These are phyloP conservation scores for Moesziomyces parantarcticus DNA, from an alignment of 1,284 basidiomycete genomes.

Conservation along the genomic window DNA sequence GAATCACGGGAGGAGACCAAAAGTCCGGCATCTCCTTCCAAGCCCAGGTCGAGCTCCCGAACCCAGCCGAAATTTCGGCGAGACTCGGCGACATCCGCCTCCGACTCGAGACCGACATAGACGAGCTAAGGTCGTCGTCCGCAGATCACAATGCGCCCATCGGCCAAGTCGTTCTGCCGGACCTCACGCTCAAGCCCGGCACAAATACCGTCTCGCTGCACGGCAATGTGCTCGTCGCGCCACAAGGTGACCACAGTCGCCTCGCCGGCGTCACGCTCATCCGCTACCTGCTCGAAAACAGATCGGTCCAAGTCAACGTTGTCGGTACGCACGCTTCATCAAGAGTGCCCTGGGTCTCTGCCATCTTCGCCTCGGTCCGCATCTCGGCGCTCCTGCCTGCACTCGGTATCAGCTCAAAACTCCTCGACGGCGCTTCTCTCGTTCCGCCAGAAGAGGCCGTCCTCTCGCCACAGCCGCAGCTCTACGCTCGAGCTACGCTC, in stretches of 20 bases:
- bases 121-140: conserved; percentile 21
- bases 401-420: conserved; percentile 37
- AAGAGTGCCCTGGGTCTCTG: conserved; percentile 41
- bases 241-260: conserved; percentile 10
- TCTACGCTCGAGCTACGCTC: conserved; percentile 51
- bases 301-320: conserved; percentile 29
- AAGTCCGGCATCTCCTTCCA: conserved; percentile 39
- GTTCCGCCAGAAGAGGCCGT: conserved; percentile 15
- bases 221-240: conserved; percentile 23
- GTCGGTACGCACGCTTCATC: conserved; percentile 34
- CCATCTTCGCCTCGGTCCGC: conserved; percentile 24
- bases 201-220: conserved; percentile 5
- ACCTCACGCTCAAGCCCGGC: conserved; percentile 31
- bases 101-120: conserved; percentile 28
- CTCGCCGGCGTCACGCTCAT: conserved; percentile 34
- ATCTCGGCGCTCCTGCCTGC: conserved; percentile 47
- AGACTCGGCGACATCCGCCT: conserved; percentile 26
- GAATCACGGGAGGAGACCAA: conserved; percentile 45
- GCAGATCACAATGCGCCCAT: conserved; percentile 26
- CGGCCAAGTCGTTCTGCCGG: conserved; percentile 27
- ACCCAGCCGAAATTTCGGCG: conserved; percentile 35
- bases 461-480: conserved; percentile 13
- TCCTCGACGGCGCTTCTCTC: conserved; percentile 56
- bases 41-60: conserved; percentile 41
- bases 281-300: conserved; percentile 49